Percentiles rank a stretch among this genome's conserved stretches.
phyloP scores from a whole-genome alignment of 2,329 filamentous ascomycete species.

The Teratosphaeria gauchensis region DNA sequence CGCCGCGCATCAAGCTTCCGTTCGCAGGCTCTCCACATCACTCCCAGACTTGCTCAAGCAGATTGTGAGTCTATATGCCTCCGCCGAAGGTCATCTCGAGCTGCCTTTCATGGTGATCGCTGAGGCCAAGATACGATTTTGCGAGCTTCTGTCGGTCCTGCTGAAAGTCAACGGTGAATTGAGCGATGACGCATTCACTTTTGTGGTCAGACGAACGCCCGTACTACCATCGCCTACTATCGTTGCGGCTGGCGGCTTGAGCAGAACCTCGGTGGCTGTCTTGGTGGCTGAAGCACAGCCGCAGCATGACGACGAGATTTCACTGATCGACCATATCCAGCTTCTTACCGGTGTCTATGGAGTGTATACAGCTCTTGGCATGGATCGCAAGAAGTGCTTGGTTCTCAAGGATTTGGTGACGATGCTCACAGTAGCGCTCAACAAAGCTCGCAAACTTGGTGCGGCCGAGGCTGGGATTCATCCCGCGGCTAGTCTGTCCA shows the following conservation, averaged over 20 bases:
- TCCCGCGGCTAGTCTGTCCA: slow-evolving; percentile 76
- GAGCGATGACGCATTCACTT: slow-evolving; percentile 45
- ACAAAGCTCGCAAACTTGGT: slow-evolving; percentile 83
- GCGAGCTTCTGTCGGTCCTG: slow-evolving; percentile 58
- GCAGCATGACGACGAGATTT: slow-evolving; percentile 18
- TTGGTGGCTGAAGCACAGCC: slow-evolving; percentile 14
- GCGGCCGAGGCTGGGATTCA: slow-evolving; percentile 96
- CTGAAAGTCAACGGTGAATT: slow-evolving; percentile 57
- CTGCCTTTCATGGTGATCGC: slow-evolving; percentile 60
- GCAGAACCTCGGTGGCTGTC: slow-evolving; percentile 12
- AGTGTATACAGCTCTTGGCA: slow-evolving; percentile 69
- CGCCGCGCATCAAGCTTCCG: slow-evolving; percentile 19
- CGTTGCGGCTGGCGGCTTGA: slow-evolving; percentile 13
- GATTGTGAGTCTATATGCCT: slow-evolving; percentile 63
- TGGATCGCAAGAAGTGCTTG: slow-evolving; percentile 84
- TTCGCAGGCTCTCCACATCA: slow-evolving; percentile 44
- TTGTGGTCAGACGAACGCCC: neutral
- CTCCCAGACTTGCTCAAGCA: slow-evolving; percentile 67
- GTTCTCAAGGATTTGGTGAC: slow-evolving; percentile 77
- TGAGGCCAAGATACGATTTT: slow-evolving; percentile 64
- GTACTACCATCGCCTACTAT: neutral
- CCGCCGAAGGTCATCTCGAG: slow-evolving; percentile 53
- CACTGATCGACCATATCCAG: slow-evolving; percentile 43
- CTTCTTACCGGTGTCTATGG: slow-evolving; percentile 78
- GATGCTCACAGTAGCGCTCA: slow-evolving; percentile 70